Evolutionary conservation across 2,329 filamentous ascomycete species (phyloP).

Genomic region (Pseudogymnoascus sp.): DNA sequence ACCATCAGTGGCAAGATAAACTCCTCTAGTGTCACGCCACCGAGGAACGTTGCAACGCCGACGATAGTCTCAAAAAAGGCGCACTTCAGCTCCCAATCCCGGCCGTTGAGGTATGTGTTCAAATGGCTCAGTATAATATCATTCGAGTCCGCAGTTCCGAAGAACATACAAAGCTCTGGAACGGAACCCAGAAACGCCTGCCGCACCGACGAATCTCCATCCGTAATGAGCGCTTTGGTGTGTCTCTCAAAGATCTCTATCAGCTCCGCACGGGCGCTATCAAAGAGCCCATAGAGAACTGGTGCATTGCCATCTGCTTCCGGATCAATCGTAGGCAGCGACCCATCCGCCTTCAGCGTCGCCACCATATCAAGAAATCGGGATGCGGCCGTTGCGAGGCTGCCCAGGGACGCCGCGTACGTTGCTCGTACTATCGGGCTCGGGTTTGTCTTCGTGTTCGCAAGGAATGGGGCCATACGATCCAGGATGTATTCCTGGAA

Average conservation of each 20-base stretch:
- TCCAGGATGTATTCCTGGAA: conserved; percentile 62
- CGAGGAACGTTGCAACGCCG: conserved; percentile 83
- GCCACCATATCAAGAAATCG: conserved; percentile 87
- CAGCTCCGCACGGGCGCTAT: conserved; percentile 76
- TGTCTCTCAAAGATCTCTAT: conserved; percentile 79
- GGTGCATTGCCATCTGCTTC: conserved; percentile 63
- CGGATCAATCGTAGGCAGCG: conserved; percentile 67
- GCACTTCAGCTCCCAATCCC: conserved; percentile 93
- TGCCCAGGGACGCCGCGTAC: conserved; percentile 87
- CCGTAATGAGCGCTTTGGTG: conserved; percentile 83
- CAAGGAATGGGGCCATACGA: conserved; percentile 52
- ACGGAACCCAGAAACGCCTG: conserved; percentile 89
- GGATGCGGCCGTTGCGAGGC: conserved; percentile 75
- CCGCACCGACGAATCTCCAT: conserved; percentile 75
- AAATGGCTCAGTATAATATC: conserved; percentile 94
- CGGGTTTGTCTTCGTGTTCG: conserved; percentile 44
- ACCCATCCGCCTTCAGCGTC: conserved; percentile 74
- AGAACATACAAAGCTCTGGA: conserved; percentile 87
- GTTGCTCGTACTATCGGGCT: conserved; percentile 73
- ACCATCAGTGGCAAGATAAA: conserved; percentile 95
- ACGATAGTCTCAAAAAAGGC: conserved; percentile 95
- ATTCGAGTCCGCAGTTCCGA: conserved; percentile 82
- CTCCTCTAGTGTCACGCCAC: conserved; percentile 81
- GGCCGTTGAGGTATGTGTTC: conserved; percentile 94
- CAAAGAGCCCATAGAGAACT: conserved; percentile 75